A percentile compares a stretch with the other conserved stretches of the same genome.
Conservation (phyloP, 169 alveolate genomes). For the Blepharisma undulans region DNA sequence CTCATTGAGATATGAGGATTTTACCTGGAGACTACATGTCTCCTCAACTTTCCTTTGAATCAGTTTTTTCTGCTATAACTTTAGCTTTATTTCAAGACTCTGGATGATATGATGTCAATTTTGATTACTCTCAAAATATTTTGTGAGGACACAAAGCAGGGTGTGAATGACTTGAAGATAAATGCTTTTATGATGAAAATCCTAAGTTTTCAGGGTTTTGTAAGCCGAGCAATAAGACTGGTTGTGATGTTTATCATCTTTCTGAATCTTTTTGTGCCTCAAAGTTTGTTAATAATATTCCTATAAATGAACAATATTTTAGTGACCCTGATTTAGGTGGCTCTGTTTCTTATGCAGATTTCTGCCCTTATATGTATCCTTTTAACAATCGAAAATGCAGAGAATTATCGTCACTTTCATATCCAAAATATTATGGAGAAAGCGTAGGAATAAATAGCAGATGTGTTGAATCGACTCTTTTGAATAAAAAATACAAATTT, state of each 20-base stretch:
- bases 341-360: neutral
- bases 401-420: neutral
- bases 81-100: slow-evolving; percentile 60
- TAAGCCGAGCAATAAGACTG: neutral
- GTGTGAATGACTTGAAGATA: neutral
- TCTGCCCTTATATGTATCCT: slow-evolving; percentile 22
- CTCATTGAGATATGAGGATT: slow-evolving; percentile 41
- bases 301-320: neutral
- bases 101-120: slow-evolving; percentile 57
- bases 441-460: slow-evolving; percentile 10
- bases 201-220: slow-evolving; percentile 7
- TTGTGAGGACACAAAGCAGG: slow-evolving; percentile 7
- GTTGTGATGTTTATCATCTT: neutral
- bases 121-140: neutral
- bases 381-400: slow-evolving; percentile 7
- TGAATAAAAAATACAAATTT: neutral
- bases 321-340: slow-evolving; percentile 29
- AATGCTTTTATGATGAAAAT: neutral
- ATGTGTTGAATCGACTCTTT: neutral
- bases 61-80: slow-evolving; percentile 49
- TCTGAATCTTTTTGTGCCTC: neutral
- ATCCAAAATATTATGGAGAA: neutral
- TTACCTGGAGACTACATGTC: slow-evolving; percentile 49
- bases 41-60: slow-evolving; percentile 30
- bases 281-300: neutral